Conservation (phyloP, 2,329 filamentous ascomycete species). For the Cladosporium sp. region DNA sequence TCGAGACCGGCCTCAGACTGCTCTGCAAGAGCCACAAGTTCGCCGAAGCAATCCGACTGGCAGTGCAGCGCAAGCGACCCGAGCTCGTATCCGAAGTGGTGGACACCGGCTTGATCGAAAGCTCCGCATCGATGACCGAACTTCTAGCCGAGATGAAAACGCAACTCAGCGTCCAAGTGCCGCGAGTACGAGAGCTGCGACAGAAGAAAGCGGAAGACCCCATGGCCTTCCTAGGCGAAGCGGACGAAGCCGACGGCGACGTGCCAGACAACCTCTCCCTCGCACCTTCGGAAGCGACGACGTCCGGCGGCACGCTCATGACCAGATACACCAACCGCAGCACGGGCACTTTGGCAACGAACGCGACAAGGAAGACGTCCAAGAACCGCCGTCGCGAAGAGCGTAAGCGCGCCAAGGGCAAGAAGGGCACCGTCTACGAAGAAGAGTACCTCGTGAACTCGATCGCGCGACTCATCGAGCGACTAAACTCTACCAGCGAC, state of each 20-base stretch:
- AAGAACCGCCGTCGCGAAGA: conserved; percentile 90
- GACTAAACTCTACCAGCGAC: conserved; percentile 66
- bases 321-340: conserved; percentile 82
- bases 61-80: conserved; percentile 56
- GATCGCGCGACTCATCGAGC: conserved; percentile 75
- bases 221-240: conserved; percentile 72
- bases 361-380: conserved; percentile 71
- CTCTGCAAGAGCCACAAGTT: conserved; percentile 88
- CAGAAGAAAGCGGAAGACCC: conserved; percentile 79
- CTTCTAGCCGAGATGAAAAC: conserved; percentile 88
- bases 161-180: conserved; percentile 80
- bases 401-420: conserved; percentile 87
- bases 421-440: conserved; percentile 97
- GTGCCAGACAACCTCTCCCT: conserved; percentile 90
- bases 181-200: conserved; percentile 78
- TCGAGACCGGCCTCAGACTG: conserved; percentile 65
- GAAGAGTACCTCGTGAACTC: conserved; percentile 95
- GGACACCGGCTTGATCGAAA: conserved; percentile 75
- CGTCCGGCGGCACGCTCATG: conserved; percentile 73
- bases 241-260: conserved; percentile 52
- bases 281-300: conserved; percentile 78
- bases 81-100: conserved; percentile 65
- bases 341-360: conserved; percentile 65
- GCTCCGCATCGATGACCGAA: conserved; percentile 78
- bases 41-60: conserved; percentile 78